These are phyloP conservation scores for Krasilnikovozyma curviuscula DNA, from an alignment of 768 basidiomycete genomes.

Conservation along the genomic window DNA sequence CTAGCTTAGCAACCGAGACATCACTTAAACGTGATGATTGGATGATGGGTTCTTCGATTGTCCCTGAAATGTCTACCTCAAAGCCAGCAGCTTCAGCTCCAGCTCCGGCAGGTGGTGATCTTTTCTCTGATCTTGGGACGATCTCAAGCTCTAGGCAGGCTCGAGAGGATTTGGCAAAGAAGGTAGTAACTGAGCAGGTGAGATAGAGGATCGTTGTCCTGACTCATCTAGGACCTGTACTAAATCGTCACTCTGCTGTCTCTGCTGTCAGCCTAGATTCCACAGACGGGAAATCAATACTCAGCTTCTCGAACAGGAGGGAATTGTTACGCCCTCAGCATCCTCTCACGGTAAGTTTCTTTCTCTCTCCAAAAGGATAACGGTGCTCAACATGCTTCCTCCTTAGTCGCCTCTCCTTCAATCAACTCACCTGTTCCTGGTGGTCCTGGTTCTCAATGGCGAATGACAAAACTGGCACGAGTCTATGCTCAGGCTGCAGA, in stretches of 20 bases:
- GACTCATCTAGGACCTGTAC: background rate
- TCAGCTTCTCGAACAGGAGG: constrained; percentile 26
- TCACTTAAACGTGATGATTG: constrained; percentile 57
- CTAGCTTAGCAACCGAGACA: constrained; percentile 32
- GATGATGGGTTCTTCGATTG: constrained; percentile 46
- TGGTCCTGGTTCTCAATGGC: constrained; percentile 84
- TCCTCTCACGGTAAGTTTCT: constrained; percentile 23
- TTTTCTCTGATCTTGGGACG: constrained; percentile 72
- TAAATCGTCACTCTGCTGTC: background rate
- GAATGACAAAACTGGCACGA: constrained; percentile 86
- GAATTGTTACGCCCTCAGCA: constrained; percentile 31
- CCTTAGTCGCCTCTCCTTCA: constrained; percentile 27
- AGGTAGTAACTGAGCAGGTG: constrained; percentile 55
- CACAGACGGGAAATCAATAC: constrained; percentile 27
- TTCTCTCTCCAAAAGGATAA: background rate
- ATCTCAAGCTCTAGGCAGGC: constrained; percentile 44
- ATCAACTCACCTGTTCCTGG: constrained; percentile 49
- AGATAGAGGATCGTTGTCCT: too few relatives aligned
- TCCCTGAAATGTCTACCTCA: constrained; percentile 19
- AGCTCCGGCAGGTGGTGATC: constrained; percentile 45
- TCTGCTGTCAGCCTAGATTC: constrained; percentile 15
- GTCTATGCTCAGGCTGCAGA: constrained; percentile 82
- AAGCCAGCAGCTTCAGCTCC: constrained; percentile 1
- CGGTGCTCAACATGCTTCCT: constrained; percentile 16
- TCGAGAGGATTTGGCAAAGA: constrained; percentile 31